These are phyloP conservation scores for Fomes fomentarius DNA, from an alignment of 1,284 basidiomycete genomes.

Conservation along the genomic window DNA sequence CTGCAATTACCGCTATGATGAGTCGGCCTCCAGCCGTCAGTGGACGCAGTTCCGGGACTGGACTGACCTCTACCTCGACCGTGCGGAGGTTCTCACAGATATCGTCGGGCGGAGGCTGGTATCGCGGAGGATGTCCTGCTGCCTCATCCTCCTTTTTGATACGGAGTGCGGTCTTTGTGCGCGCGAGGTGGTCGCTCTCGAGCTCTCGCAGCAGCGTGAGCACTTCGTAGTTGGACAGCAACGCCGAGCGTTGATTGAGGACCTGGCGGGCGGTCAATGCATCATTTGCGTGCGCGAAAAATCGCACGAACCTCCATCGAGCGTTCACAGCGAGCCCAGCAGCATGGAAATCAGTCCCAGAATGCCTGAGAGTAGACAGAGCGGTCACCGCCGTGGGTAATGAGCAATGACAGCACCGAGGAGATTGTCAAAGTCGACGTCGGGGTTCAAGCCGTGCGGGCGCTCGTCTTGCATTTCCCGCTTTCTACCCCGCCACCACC, in stretches of 20 bases:
- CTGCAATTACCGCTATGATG: conserved; percentile 40
- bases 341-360: conserved; percentile 14
- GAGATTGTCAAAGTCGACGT: conserved; percentile 18
- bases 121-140: conserved; percentile 34
- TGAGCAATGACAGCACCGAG: conserved; percentile 15
- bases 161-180: conserved; percentile 62
- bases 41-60: background rate
- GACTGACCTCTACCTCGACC: conserved; percentile 82
- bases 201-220: conserved; percentile 77
- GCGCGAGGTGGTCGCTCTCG: conserved; percentile 71
- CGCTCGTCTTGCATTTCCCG: conserved; percentile 22
- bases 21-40: conserved; percentile 12
- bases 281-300: background rate
- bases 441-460: conserved; percentile 23
- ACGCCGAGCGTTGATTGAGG: conserved; percentile 74
- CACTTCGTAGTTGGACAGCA: conserved; percentile 89
- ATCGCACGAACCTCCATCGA: conserved; percentile 37
- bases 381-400: background rate
- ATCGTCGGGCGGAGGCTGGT: conserved; percentile 43
- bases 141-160: conserved; percentile 75
- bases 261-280: conserved; percentile 51
- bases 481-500: conserved; percentile 28
- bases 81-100: conserved; percentile 84
- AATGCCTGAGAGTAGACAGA: conserved; percentile 13
- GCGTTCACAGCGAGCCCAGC: background rate